Conservation (phyloP, 257 asterid species). For the Lavandula angustifolia region DNA sequence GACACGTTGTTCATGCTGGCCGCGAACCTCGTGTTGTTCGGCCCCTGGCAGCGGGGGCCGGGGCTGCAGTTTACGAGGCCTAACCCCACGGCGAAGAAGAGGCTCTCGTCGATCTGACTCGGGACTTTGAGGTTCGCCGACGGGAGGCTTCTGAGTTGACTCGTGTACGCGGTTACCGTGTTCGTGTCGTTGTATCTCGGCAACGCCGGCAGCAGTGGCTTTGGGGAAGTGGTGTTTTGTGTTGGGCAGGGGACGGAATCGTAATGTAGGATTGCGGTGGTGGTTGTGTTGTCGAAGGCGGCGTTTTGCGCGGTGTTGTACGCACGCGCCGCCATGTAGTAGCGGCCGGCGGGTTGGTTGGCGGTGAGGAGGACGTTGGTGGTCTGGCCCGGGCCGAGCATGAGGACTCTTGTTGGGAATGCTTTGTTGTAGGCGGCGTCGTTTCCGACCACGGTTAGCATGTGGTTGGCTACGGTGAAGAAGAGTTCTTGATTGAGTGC, state of each 20-base stretch:
- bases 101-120: conserved; percentile 44
- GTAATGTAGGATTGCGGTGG: conserved; percentile 63
- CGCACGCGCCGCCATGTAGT: conserved; percentile 62
- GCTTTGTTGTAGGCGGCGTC: conserved; percentile 66
- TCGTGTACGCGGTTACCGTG: conserved; percentile 51
- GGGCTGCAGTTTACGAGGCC: conserved; percentile 60
- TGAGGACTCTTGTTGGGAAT: conserved; percentile 48
- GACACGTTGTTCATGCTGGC: conserved; percentile 70
- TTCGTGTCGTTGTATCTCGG: conserved; percentile 57
- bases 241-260: conserved; percentile 27
- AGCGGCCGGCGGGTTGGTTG: conserved; percentile 51
- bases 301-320: conserved; percentile 60
- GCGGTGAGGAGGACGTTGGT: conserved; percentile 67
- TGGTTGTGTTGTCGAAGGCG: conserved; percentile 62
- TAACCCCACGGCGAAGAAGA: conserved; percentile 64
- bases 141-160: conserved; percentile 46
- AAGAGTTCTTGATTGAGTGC: conserved; percentile 75
- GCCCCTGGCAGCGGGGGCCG: conserved; percentile 67
- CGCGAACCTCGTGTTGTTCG: conserved; percentile 56
- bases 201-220: conserved; percentile 51
- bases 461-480: conserved; percentile 62
- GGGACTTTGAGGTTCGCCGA: conserved; percentile 39
- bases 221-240: conserved; percentile 11
- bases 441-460: conserved; percentile 54
- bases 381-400: conserved; percentile 73